phyloP scores from a whole-genome alignment of 2,329 filamentous ascomycete genomes.

The Fusarium sublunatum region DNA sequence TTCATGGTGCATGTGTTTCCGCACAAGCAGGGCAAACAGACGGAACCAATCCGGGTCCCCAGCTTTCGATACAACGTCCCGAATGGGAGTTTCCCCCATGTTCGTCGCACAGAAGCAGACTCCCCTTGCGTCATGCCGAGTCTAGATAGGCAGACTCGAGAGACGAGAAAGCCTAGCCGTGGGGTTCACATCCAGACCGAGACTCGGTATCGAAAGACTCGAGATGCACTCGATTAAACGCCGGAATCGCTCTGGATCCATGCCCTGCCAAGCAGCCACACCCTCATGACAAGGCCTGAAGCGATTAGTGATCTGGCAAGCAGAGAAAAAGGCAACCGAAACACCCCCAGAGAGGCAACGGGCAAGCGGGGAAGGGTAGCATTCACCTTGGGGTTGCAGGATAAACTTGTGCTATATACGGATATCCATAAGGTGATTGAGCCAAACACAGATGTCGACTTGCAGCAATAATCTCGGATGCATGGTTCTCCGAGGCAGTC shows the following conservation, averaged over 20 bases:
- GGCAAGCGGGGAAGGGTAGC: conserved; percentile 22
- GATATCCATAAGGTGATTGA: background rate
- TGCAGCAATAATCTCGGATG: conserved; percentile 49
- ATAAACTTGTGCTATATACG: conserved; percentile 19
- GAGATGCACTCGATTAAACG: conserved; percentile 4
- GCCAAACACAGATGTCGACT: conserved; percentile 37
- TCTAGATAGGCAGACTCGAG: conserved; percentile 38
- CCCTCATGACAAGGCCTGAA: conserved; percentile 31
- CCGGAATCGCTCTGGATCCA: conserved; percentile 38
- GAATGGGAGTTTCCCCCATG: conserved; percentile 20
- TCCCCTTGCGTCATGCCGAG: conserved; percentile 44
- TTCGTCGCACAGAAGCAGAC: conserved; percentile 23
- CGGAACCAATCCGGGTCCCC: conserved; percentile 40
- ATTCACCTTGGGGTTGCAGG: conserved; percentile 30
- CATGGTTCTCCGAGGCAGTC: conserved; percentile 42
- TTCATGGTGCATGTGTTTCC: conserved; percentile 11
- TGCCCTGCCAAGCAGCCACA: conserved; percentile 23
- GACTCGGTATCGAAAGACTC: conserved; percentile 12
- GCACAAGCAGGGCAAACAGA: conserved; percentile 30
- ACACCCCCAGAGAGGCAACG: conserved; percentile 35
- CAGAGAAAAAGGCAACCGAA: conserved; percentile 32
- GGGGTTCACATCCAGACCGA: conserved; percentile 31
- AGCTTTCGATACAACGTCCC: conserved; percentile 15
- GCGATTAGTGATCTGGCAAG: conserved; percentile 22
- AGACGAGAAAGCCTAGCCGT: conserved; percentile 45